Evolutionary conservation across 2,329 filamentous ascomycete genomes (phyloP), one percentile per base, ranked within the genome.

Genomic region (Bipolaris victoriae): DNA sequence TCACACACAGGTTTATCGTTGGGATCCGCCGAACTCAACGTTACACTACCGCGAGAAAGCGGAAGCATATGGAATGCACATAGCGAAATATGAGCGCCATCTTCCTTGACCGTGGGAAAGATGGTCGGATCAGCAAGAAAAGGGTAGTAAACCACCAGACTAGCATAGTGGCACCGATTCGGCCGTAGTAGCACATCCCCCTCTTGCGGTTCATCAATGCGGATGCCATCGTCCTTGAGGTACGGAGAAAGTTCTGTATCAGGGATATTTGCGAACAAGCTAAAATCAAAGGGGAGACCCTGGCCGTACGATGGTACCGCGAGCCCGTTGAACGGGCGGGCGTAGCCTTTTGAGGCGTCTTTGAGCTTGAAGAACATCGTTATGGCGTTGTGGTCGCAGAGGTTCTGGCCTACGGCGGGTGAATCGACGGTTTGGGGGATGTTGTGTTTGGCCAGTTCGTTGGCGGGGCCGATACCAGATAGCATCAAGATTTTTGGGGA

Each of bases 401-500:
- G 52, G 20, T 68, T 68, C 47, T 69, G 60, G n/a, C 72, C 71
- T 10, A 74, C 69, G 1, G 51, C 59, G 4, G 69, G 58, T 2
- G 52, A 49, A 36, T 69, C 61, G 5, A 59, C 22, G 2, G 64
- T 26, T 7, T 62, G 33, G 1, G 56, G 26, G 31, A 73, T 70
- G 15, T 41, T 49, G 33, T 63, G 57, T 11, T 60, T 47, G 1
- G 39, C 1, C 3, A 74, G 65, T 13, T 65, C 45, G 0, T 49
- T 48, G 1, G 20, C 31, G 1, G 66, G 68, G 3, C 78, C 76
- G 36, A 78, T 69, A 5, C 76, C 77, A 5, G 74, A 77, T 1
- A 78, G 64, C 65, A 76, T 72, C 62, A 69, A 61, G 1, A 72
- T 53, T 52, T 81, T 77, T 0, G 78, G 79, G 1, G 75, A 77